Evolutionary conservation across 2,329 filamentous ascomycete genomes (phyloP), one percentile per base, ranked within the genome.

Genomic region (Rutstroemia sp.): DNA sequence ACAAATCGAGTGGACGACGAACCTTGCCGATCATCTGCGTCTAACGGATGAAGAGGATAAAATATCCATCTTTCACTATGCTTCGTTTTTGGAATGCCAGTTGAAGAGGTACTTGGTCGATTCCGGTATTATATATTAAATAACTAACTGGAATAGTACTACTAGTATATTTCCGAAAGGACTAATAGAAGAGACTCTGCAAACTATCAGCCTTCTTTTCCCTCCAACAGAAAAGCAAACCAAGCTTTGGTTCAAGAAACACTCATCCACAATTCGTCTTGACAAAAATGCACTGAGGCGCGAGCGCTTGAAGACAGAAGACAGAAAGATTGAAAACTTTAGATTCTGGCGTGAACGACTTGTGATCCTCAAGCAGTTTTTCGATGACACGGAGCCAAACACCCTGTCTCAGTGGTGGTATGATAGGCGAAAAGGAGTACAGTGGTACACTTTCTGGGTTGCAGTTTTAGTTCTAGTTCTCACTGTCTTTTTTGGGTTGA

Each of bases 31-130:
- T 49, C 74, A 76, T 57, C 64, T 76, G 2, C 67, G 66, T 1
- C 50, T 76, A 39, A 66, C 58, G 0, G 68, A 74, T 8, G 68
- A 71, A 17, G 72, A 75, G 51, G 71, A 61, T 0, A 70, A 60
- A 7, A 59, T 76, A 0, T 57, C 65, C 6, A 64, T 77, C 1
- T 77, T 76, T 38, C 70, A 75, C 56, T 69, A 73, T 54, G 70
- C 67, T 0, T 70, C 70, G 17, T 55, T 55, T n/a, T 27, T 38
- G 5, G 46, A 55, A 17, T 42, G 7, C 2, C 53, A 55, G 19
- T 17, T 10, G 7, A 12, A 25, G 16, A n/a, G 16, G 53, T 50
- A 6, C 12, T 16, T 50, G 9, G 5, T 16, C 9, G 2, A 12
- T 17, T 10, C 6, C 2, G 2, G n/a, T 9, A 3, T 5, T 12